Percentiles rank a stretch among this genome's conserved stretches.
Conservation (phyloP, 2,329 filamentous ascomycete genomes). For the Pochonia chlamydosporia region DNA sequence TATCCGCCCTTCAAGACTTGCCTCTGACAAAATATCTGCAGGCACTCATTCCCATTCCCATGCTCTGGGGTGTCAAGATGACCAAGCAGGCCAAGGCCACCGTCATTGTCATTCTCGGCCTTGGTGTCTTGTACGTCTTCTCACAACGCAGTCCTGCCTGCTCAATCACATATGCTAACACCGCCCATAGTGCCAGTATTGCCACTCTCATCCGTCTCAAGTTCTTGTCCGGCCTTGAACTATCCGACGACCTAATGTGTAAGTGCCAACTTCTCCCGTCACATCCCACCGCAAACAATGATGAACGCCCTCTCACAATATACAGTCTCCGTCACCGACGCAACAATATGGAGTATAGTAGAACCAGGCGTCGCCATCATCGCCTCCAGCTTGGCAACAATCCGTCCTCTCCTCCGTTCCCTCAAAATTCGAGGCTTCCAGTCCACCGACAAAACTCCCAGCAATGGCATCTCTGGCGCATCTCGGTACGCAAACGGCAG, state of each 20-base stretch:
- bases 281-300: too few relatives aligned
- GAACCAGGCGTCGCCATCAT: conserved; percentile 51
- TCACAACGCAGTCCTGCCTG: conserved; percentile 20
- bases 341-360: conserved; percentile 52
- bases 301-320: conserved; percentile 16
- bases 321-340: conserved; percentile 41
- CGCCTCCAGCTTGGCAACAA: conserved; percentile 48
- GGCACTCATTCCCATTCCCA: conserved; percentile 46
- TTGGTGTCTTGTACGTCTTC: conserved; percentile 37
- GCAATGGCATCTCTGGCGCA: conserved; percentile 19
- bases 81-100: conserved; percentile 45
- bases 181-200: conserved; percentile 38
- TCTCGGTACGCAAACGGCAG: conserved; percentile 22
- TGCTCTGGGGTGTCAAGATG: conserved; percentile 51
- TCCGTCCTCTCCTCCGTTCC: conserved; percentile 47
- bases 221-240: conserved; percentile 39
- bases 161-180: conserved; percentile 8
- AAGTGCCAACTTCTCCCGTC: conserved; percentile 16
- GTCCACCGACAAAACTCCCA: conserved; percentile 31
- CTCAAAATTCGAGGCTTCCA: conserved; percentile 42
- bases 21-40: conserved; percentile 12
- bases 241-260: conserved; percentile 44
- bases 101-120: conserved; percentile 41
- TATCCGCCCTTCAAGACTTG: not conserved
- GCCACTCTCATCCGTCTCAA: conserved; percentile 48